Conservation (phyloP, 106 monocot genomes). For the Agapanthus africanus region DNA sequence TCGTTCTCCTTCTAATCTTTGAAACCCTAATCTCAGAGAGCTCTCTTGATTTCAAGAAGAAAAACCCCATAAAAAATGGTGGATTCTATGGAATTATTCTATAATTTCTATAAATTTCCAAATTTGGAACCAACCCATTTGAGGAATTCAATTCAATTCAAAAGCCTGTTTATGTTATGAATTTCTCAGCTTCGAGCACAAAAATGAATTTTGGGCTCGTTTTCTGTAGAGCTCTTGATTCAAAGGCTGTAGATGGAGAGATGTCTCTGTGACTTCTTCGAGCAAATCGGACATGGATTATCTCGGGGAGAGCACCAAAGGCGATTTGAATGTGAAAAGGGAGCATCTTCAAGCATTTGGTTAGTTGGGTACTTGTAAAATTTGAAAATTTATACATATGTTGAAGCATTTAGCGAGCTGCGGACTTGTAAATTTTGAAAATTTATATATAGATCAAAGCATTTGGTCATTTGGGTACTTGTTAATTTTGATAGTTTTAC, state of each 20-base stretch:
- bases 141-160: slow-evolving; percentile 7
- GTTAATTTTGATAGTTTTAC: too few relatives aligned
- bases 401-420: too few relatives aligned
- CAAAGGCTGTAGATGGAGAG: slow-evolving; percentile 28
- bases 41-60: not conserved
- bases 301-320: slow-evolving; percentile 93
- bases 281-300: slow-evolving; percentile 78
- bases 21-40: too few relatives aligned
- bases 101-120: not conserved
- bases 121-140: not conserved
- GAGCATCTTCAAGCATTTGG: slow-evolving; percentile 71
- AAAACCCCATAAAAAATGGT: slow-evolving; percentile 28
- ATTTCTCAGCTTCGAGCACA: slow-evolving; percentile 4
- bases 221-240: slow-evolving; percentile 24
- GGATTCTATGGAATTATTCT: slow-evolving; percentile 24
- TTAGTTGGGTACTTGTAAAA: too few relatives aligned
- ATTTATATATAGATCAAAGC: too few relatives aligned
- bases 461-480: too few relatives aligned
- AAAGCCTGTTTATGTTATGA: not conserved
- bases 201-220: slow-evolving; percentile 11
- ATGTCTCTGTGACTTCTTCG: slow-evolving; percentile 77
- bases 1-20: not conserved
- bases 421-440: too few relatives aligned
- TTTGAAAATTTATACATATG: too few relatives aligned
- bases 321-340: slow-evolving; percentile 68